Base-by-base conservation (phyloP, 192 early-diverging fungal genomes). In the Coemansia sp. region DNA sequence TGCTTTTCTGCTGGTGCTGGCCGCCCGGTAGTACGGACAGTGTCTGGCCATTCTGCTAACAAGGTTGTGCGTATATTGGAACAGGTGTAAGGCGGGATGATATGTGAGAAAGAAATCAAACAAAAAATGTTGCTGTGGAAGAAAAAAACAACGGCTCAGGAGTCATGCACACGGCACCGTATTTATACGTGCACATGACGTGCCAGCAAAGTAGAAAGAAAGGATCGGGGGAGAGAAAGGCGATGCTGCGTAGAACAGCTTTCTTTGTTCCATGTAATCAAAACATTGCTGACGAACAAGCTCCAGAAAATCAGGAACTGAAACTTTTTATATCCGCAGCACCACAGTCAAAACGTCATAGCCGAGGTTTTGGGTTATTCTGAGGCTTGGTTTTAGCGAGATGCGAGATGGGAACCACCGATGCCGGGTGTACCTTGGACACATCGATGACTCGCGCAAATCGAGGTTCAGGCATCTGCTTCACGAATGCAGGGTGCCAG, bases 341-440 rank as follows among this genome's bases (percentile, higher is more conserved):
- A 48, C 38, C 0, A 19, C 45, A 48, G 17, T 6, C 45, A 46
- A 3, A 46, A 3, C 25, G 20, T 54, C 19, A 54, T 54, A 54
- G 25, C 25, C 53, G 53, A 15, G 53, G 53, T 25, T 54, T 54
- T 8, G 13, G 25, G 61, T 53, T 65, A 35, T 54, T 17, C 23
- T 54, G 50, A 50, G 63, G 32, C 34, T 59, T 54, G 35, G n/a
- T 58, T 56, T 50, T 52, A 19, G 49, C 50, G 13, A 32, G 2
- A 10, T 2, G 35, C 41, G 29, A 54, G 32, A 46, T 38, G 11
- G 33, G 41, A 2, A 45, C 53, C 22, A 59, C 52, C 14, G 70
- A 61, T 9, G 75, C 75, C 5, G 75, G 76, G 34, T 78, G 76
- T 6, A 63, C 36, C 3, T 55, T 62, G 23, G 59, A 29, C 13